These are phyloP conservation scores for Trichoderma lentiforme DNA, from an alignment of 2,329 filamentous ascomycete species.

Conservation along the genomic window DNA sequence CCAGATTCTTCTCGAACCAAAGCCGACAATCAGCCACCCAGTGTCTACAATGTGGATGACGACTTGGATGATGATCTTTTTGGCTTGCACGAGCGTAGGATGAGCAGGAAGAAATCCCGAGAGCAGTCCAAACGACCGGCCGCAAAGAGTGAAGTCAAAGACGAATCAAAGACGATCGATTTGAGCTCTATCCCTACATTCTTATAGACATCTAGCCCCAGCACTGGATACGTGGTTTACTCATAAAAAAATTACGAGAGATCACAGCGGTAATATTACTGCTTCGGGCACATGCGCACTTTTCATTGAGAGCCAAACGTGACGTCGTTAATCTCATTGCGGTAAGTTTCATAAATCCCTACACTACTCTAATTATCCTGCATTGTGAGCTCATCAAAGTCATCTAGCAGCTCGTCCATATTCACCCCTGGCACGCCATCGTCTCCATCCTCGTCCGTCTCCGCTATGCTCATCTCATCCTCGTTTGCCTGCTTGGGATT, in stretches of 20 bases:
- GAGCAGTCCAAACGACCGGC: conserved; percentile 27
- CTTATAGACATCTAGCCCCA: conserved; percentile 25
- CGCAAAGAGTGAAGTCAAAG: neutral
- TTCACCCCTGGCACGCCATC: conserved; percentile 63
- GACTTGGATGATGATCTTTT: conserved; percentile 35
- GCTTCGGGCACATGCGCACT: neutral
- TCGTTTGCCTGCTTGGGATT: conserved; percentile 50
- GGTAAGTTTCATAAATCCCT: conserved; percentile 27
- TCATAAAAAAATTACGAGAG: neutral
- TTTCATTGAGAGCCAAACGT: neutral
- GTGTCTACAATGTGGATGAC: conserved; percentile 12
- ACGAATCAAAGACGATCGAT: conserved; percentile 21
- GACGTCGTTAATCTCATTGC: conserved; percentile 2
- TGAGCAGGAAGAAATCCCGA: conserved; percentile 31
- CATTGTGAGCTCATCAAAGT: conserved; percentile 78
- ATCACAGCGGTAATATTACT: neutral
- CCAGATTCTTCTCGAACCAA: neutral
- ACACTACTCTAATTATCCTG: conserved; percentile 25
- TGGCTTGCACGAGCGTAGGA: conserved; percentile 32
- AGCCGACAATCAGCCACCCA: neutral
- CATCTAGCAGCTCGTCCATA: conserved; percentile 82
- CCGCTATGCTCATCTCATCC: conserved; percentile 66
- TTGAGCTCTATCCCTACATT: conserved; percentile 38
- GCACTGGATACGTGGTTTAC: conserved; percentile 25
- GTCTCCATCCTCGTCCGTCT: conserved; percentile 60